phyloP scores from a whole-genome alignment of 1,139 yeast species.

The Pichiaceae sp. region DNA sequence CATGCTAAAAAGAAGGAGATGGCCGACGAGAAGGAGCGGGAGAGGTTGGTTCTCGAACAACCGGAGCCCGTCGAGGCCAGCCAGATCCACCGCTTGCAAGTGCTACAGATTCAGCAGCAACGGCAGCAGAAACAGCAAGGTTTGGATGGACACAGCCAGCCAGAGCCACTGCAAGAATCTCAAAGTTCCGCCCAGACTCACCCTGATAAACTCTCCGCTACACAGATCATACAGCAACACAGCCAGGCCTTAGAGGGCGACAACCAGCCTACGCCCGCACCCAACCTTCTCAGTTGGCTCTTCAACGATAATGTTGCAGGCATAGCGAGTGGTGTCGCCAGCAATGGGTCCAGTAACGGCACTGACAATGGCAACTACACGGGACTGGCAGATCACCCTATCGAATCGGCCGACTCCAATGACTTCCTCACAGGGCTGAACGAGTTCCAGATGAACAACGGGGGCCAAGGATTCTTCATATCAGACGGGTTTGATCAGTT shows the following conservation, averaged over 20 bases:
- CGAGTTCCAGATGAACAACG: slow-evolving; percentile 17
- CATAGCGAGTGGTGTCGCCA: not conserved
- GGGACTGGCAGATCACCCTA: not conserved
- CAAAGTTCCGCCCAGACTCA: too few relatives aligned
- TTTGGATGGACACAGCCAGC: too few relatives aligned
- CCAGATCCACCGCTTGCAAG: slow-evolving; percentile 2
- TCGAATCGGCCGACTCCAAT: not conserved
- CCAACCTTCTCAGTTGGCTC: slow-evolving; percentile 19
- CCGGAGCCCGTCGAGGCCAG: slow-evolving; percentile 1
- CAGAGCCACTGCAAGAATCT: too few relatives aligned
- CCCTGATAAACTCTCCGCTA: too few relatives aligned
- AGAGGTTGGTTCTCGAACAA: not conserved
- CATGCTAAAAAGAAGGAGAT: slow-evolving; percentile 25
- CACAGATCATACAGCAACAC: slow-evolving; percentile 14
- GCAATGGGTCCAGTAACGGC: slow-evolving; percentile 1
- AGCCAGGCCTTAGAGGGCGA: slow-evolving; percentile 4
- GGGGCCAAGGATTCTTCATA: slow-evolving; percentile 19
- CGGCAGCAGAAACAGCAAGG: not conserved
- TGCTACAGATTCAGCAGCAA: slow-evolving; percentile 2
- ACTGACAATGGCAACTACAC: not conserved
- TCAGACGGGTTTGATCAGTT: slow-evolving; percentile 19
- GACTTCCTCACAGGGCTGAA: slow-evolving; percentile 15
- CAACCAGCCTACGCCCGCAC: slow-evolving; percentile 7
- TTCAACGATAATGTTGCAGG: slow-evolving; percentile 14
- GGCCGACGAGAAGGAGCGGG: not conserved